Base-by-base conservation (phyloP, 768 basidiomycete genomes). In the Agaricus sinodeliciosus region DNA sequence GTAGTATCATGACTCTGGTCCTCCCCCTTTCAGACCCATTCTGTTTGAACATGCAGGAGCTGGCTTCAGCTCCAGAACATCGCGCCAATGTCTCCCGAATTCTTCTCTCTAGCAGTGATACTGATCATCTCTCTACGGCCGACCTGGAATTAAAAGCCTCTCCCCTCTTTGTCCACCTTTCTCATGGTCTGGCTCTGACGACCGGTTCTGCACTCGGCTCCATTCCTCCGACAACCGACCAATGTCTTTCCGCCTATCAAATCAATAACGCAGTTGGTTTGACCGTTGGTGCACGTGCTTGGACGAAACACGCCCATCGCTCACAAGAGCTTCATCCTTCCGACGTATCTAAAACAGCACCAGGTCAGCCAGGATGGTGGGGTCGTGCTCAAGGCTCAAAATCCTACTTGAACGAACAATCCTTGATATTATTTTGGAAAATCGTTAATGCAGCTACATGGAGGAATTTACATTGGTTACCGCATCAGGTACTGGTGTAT, bases 391-490 rank as follows among this genome's bases (percentile, higher is more conserved):
- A 72, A 31, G 84, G 83, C 3, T 72, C 82, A 0, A 75, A 80
- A 19, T 59, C 69, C 0, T 59, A 57, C 2, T 76, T 85, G 57
- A 85, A 85, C 58, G 77, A 74, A 42, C 71, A 69, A 4, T 75
- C 82, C 3, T 59, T 80, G 34, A 58, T 45, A 28, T 55, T 85
- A 36, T 84, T 84, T 54, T 73, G 74, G 68, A 77, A 67, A 60
- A 72, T 85, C 54, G 71, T 78, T 69, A 63, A 74, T 46, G 60
- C 60, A 9, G 76, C 77, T 37, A 77, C 76, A 26, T 85, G 84
- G 84, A 69, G 73, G 48, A 84, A 85, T 64, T 54, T 85, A 35
- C 84, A 85, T 60, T 83, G 80, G 81, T 62, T 85, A 2, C 82
- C 84, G 2, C 82, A 83, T 59, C 69, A 72, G 39, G 69, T 84